Base-by-base conservation (phyloP, 345 rosid species). In the Salix caprea region DNA sequence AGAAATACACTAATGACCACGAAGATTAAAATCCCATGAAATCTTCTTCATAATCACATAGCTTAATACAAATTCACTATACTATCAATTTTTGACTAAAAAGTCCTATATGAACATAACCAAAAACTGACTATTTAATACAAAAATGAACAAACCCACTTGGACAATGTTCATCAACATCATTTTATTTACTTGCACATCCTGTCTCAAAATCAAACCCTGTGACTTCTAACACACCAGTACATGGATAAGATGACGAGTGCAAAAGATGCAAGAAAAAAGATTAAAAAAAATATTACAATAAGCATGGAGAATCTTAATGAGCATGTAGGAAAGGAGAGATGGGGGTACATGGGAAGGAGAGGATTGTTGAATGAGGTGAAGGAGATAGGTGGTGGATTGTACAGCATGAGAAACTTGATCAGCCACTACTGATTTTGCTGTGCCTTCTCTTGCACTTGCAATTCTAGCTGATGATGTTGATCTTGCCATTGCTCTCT, bases 351-450 rank as follows among this genome's bases (percentile, higher is more conserved):
- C 98, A 90, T 91, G 92, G 42, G 94, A 85, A 82, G 92, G 72
- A 76, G 95, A 92, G n/a, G 98, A 89, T 26, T 88, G 92, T 68
- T 92, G 93, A 90, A 90, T 92, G 70, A 94, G 88, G 44, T 91
- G 89, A 54, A 94, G 92, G 73, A 92, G 95, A 67, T 92, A 92
- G 77, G 94, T 85, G 66, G 95, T 92, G 74, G 97, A 92, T 81
- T 84, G 92, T 1, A 94, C 86, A 19, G 96, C 87, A 80, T 94
- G 96, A 2, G 94, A 77, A 32, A 91, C 91, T 77, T 94, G 94
- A 67, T 92, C 98, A 50, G 90, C 82, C 65, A 92, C 97, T 23
- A 79, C 16, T 62, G 94, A 91, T 82, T 88, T 92, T 11, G 95
- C 91, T 12, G 90, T 86, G 65, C 88, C 87, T 77, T 89, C 96